These are phyloP conservation scores for Globisporangium iwayamae DNA, from an alignment of 352 stramenopile genomes.

Conservation along the genomic window DNA sequence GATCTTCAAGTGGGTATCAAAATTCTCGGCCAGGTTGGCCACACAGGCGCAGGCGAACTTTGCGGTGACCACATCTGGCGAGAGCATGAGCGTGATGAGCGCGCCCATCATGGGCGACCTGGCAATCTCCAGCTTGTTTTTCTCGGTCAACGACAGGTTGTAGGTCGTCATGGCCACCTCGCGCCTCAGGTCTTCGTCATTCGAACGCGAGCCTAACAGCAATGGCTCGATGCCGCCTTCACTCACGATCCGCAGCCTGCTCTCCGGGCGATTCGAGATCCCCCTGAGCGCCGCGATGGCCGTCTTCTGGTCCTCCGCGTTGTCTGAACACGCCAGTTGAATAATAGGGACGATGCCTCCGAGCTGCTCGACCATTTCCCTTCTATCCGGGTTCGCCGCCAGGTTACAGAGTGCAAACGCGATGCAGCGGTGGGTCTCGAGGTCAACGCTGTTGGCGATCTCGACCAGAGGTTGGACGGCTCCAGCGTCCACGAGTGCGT, in stretches of 20 bases:
- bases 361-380: constrained; percentile 90
- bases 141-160: constrained; percentile 92
- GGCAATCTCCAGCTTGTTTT: constrained; percentile 93
- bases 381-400: constrained; percentile 77
- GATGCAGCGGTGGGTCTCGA: constrained; percentile 96
- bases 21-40: constrained; percentile 93
- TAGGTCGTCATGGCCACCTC: constrained; percentile 90
- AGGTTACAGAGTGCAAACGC: constrained; percentile 96
- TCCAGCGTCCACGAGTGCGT: constrained; percentile 78
- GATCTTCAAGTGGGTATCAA: constrained; percentile 83
- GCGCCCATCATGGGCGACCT: constrained; percentile 70
- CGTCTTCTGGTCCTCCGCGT: constrained; percentile 84
- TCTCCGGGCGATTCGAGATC: constrained; percentile 80
- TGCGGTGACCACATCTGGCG: constrained; percentile 63
- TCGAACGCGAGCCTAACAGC: constrained; percentile 71
- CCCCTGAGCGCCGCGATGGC: constrained; percentile 91
- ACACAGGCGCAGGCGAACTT: constrained; percentile 79
- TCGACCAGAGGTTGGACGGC: constrained; percentile 92
- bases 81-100: constrained; percentile 86
- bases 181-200: constrained; percentile 70
- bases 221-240: constrained; percentile 90
- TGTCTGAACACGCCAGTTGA: constrained; percentile 90
- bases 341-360: constrained; percentile 95
- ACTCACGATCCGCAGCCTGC: constrained; percentile 84
- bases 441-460: constrained; percentile 87